Evolutionary conservation across 805 yeast species (phyloP).

Genomic region (Kregervanrija delftensis): DNA sequence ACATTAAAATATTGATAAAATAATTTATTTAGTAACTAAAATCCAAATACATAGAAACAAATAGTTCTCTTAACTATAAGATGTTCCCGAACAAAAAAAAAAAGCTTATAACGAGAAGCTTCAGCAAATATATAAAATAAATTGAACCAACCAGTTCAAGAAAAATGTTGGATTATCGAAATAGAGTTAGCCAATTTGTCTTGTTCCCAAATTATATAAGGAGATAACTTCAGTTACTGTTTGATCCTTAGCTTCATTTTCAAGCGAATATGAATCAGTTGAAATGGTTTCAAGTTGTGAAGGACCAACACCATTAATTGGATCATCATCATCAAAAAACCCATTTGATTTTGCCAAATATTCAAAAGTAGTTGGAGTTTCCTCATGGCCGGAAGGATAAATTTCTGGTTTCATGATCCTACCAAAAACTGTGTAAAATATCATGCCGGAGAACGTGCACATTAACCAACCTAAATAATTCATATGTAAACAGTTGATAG

Average conservation of each 20-base stretch:
- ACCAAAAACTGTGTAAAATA: conserved; percentile 10
- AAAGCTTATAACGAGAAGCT: no score
- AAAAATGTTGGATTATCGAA: no score
- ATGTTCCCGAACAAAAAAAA: no score
- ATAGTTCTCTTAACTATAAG: no score
- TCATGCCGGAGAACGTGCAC: conserved; percentile 8
- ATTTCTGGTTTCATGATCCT: conserved; percentile 13
- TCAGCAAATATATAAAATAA: no score
- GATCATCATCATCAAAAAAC: conserved; percentile 20
- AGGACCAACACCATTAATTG: conserved; percentile 19
- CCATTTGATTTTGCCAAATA: conserved; percentile 17
- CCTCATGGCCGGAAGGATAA: conserved; percentile 16
- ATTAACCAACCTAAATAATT: no score
- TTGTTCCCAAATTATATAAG: not conserved
- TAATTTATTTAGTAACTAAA: no score
- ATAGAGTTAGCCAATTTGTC: no score
- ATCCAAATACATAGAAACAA: no score
- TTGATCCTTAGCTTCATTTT: conserved; percentile 2
- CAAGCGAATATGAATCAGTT: not conserved
- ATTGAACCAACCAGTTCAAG: no score
- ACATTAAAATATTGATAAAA: no score
- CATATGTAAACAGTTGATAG: no score
- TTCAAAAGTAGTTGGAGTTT: conserved; percentile 17
- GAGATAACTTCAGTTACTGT: not conserved
- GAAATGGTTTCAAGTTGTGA: not conserved